Base-by-base conservation (phyloP, 805 yeast species). In the Cyberlindnera subsufficiens region DNA sequence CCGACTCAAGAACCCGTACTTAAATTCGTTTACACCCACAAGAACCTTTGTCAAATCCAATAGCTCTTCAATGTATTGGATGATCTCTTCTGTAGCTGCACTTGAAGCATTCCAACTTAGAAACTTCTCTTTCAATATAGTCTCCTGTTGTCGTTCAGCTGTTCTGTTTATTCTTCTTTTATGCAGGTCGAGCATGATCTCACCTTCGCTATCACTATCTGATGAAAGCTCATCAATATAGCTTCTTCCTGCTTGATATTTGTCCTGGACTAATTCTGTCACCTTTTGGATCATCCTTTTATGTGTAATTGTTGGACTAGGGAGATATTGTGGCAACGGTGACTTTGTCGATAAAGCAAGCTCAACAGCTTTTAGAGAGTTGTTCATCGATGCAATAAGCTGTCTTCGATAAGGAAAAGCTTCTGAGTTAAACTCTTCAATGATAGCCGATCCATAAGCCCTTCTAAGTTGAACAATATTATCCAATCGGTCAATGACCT, bases 81-180 rank as follows among this genome's bases (percentile, higher is more conserved):
- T 71, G 30, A 75, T 61, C 46, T 75, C 78, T 45, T 71, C 77
- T 3, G 69, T 54, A 0, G 77, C 75, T 3, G 74, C 67, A 43
- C 68, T 67, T 2, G 75, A 59, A 2, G 79, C 79, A 51, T 71
- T 74, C 80, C 80, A 75, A 42, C 72, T 64, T 49, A 75, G 54
- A 42, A 69, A 64, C 46, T 65, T 63, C 43, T 68, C 69, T 43
- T 65, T 63, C 17, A 67, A 42, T 10, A 38, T 9, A 30, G 53
- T 52, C 15, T 60, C 63, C 32, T 58, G 60, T 6, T 56, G 57
- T 2, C 30, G 35, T 13, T 57, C 46, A 11, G 35, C 35, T n/a
- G 29, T 35, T 3, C 38, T 18, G 17, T 18, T 19, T n/a, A n/a
- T n/a, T 22, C 45, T 25, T 30, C 42, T 40, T 11, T 37, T 39